Evolutionary conservation across 31 red algal genomes (phyloP).

Genomic region (Porphyra umbilicalis): DNA sequence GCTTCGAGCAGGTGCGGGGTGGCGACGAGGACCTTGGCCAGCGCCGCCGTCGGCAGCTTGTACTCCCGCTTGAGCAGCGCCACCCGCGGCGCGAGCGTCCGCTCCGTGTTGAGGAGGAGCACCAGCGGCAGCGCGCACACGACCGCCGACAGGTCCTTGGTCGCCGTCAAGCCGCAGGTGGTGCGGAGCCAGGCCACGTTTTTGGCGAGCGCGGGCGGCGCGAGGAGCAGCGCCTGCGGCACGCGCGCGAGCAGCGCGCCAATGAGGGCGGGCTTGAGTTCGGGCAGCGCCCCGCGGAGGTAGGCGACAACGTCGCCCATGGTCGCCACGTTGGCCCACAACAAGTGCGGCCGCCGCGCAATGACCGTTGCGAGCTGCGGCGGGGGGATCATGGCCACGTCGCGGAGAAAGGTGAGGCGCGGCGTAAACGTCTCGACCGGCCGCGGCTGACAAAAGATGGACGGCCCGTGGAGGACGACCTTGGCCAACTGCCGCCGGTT

Average conservation of each 20-base stretch:
- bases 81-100: constrained; percentile 18
- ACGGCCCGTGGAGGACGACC: constrained; percentile 30
- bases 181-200: constrained; percentile 18
- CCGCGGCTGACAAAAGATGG: constrained; percentile 12
- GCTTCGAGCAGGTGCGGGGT: constrained; percentile 40
- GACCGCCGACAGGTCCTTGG: constrained; percentile 21
- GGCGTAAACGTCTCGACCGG: constrained; percentile 2
- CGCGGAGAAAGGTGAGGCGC: constrained; percentile 14
- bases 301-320: constrained; percentile 13
- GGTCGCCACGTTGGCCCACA: constrained; percentile 37
- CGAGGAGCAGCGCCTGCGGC: constrained; percentile 28
- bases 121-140: constrained; percentile 33
- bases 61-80: constrained; percentile 16
- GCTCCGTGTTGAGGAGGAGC: constrained; percentile 24
- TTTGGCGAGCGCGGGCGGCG: constrained; percentile 3
- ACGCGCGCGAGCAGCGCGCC: constrained; percentile 32
- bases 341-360: constrained; percentile 42
- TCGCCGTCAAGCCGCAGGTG: constrained; percentile 5
- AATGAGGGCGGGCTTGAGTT: constrained; percentile 6
- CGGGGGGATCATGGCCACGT: constrained; percentile 10
- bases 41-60: constrained; percentile 1
- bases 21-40: constrained; percentile 26
- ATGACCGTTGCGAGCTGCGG: constrained; percentile 10
- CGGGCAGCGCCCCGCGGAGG: constrained; percentile 19
- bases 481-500: constrained; percentile 11